Conservation (phyloP, 140 eudicot species). For the Oenanthe javanica region DNA sequence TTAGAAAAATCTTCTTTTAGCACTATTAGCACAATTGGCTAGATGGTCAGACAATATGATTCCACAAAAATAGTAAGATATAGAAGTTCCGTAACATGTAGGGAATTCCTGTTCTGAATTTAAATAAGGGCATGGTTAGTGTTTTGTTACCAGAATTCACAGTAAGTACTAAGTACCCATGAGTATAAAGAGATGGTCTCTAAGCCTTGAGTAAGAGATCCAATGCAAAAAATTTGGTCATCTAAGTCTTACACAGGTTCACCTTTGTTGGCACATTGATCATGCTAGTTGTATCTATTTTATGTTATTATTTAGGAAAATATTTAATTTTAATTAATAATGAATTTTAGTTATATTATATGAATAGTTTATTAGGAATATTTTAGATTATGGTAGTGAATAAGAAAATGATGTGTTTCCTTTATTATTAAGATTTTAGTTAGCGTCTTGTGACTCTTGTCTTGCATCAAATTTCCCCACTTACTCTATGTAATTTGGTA, state of each 20-base stretch:
- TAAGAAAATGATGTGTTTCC: background rate
- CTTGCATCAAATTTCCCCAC: background rate
- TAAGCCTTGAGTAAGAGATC: background rate
- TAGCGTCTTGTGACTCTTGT: background rate
- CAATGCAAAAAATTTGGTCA: background rate
- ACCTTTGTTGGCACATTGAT: background rate
- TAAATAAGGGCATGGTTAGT: background rate
- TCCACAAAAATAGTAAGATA: too few relatives aligned
- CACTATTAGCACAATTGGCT: background rate
- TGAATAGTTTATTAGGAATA: too few relatives aligned
- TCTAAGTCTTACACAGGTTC: background rate
- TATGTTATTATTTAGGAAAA: too few relatives aligned
- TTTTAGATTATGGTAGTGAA: too few relatives aligned
- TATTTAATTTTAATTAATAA: too few relatives aligned
- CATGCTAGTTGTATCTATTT: too few relatives aligned
- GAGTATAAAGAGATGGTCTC: background rate
- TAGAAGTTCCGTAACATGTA: background rate
- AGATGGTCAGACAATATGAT: background rate
- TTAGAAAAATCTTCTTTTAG: background rate
- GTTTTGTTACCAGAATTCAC: background rate
- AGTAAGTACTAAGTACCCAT: background rate
- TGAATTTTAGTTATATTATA: too few relatives aligned
- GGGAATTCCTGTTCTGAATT: background rate
- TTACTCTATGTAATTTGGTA: background rate
- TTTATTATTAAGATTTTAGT: background rate